phyloP scores from a whole-genome alignment of 768 basidiomycete genomes.

The Fistulinella prunicolor region DNA sequence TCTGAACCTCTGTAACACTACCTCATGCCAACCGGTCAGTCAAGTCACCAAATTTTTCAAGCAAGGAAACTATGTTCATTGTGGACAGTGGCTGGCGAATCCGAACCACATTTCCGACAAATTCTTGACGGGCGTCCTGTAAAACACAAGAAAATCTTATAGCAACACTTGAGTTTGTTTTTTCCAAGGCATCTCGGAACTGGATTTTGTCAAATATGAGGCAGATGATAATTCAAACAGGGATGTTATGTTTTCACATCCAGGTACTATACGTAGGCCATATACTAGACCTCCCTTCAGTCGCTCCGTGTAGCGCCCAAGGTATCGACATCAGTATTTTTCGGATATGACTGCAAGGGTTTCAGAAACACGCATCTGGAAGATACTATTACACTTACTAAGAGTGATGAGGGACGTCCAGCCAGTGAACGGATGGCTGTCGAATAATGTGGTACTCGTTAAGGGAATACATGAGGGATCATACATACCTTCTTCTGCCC shows the following conservation, averaged over 20 bases:
- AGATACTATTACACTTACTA: constrained; percentile 54
- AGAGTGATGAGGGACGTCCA: constrained; percentile 90
- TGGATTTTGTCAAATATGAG: neutral
- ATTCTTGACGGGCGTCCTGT: no score
- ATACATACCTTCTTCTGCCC: constrained; percentile 77
- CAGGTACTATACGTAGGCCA: no score
- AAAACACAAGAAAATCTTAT: no score
- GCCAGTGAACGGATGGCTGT: constrained; percentile 93
- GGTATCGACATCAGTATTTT: constrained; percentile 46
- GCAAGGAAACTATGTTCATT: no score
- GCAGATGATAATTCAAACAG: neutral
- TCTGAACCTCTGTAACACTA: no score
- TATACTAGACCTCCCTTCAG: neutral
- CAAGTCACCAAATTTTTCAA: no score
- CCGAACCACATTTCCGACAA: no score
- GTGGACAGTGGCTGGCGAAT: no score
- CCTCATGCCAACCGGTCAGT: no score
- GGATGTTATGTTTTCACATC: neutral
- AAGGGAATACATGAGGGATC: neutral
- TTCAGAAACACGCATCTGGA: constrained; percentile 3
- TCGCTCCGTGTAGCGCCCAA: neutral
- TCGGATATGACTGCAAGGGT: constrained; percentile 56
- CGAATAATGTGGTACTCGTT: no score
- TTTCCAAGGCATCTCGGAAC: neutral
- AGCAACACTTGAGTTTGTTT: neutral